Percentiles rank a stretch among this genome's conserved stretches.
Conservation (phyloP, 768 basidiomycete species). For the Tulasnella sp. region DNA sequence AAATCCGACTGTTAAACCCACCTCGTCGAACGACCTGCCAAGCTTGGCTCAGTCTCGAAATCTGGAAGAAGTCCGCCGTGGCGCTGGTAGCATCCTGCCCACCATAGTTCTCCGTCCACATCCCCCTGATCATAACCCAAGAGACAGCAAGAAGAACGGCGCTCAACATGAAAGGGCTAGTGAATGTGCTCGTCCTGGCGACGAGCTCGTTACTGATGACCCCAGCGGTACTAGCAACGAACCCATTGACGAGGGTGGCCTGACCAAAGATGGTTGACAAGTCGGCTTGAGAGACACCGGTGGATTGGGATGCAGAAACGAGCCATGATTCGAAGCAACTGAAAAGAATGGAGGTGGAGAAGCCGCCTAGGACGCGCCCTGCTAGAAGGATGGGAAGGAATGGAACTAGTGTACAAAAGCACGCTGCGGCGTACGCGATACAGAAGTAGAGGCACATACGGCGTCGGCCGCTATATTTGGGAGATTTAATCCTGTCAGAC, state of each 20-base stretch:
- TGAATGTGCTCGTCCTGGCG: constrained; percentile 38
- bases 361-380: constrained; percentile 56
- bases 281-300: constrained; percentile 43
- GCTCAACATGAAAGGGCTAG: constrained; percentile 58
- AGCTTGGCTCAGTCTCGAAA: constrained; percentile 44
- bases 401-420: constrained; percentile 47
- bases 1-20: constrained; percentile 20
- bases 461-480: constrained; percentile 46
- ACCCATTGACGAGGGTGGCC: constrained; percentile 61
- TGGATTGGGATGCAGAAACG: constrained; percentile 46
- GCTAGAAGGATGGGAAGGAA: constrained; percentile 48
- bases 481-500: background rate
- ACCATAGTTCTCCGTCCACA: constrained; percentile 67
- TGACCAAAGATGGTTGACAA: constrained; percentile 63
- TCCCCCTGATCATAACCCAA: constrained; percentile 44
- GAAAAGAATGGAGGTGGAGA: constrained; percentile 67
- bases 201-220: constrained; percentile 59
- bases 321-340: constrained; percentile 73
- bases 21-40: constrained; percentile 48
- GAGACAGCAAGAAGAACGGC: constrained; percentile 43
- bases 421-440: constrained; percentile 50
- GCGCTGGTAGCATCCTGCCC: constrained; percentile 26
- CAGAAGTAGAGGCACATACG: constrained; percentile 63
- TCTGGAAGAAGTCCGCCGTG: constrained; percentile 38
- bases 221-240: constrained; percentile 59